Evolutionary conservation across 2,329 filamentous ascomycete genomes (phyloP).

Genomic region (Beauveria sp.): DNA sequence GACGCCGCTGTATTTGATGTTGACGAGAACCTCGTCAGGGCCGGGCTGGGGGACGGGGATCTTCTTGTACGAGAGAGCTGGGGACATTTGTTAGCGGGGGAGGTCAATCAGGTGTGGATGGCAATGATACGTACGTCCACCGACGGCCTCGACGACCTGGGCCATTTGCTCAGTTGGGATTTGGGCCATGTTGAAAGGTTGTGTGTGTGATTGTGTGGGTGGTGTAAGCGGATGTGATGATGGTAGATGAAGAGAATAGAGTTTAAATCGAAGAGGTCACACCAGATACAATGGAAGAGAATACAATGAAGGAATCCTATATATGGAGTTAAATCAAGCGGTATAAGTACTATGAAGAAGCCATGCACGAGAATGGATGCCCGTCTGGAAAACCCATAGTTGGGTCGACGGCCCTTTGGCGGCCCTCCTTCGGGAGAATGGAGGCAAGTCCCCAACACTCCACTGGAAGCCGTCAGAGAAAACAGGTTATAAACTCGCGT

Average conservation of each 20-base stretch:
- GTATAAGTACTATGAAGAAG: too few relatives aligned
- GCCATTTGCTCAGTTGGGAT: slow-evolving; percentile 86
- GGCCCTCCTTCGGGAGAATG: too few relatives aligned
- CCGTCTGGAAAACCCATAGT: too few relatives aligned
- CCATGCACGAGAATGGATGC: too few relatives aligned
- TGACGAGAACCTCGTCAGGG: slow-evolving; percentile 84
- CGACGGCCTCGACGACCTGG: slow-evolving; percentile 77
- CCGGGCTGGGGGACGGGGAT: slow-evolving; percentile 76
- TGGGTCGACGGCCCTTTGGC: too few relatives aligned
- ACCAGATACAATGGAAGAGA: too few relatives aligned
- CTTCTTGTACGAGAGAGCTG: slow-evolving; percentile 64
- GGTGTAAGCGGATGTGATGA: not conserved
- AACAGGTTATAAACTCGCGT: too few relatives aligned
- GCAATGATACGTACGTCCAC: slow-evolving; percentile 46
- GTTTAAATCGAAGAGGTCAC: too few relatives aligned
- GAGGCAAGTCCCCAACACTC: too few relatives aligned
- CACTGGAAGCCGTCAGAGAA: too few relatives aligned
- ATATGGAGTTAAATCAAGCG: too few relatives aligned
- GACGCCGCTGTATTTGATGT: slow-evolving; percentile 84
- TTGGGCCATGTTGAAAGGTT: slow-evolving; percentile 26
- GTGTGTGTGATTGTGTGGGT: slow-evolving; percentile 10
- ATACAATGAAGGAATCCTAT: too few relatives aligned
- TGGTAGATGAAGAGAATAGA: not conserved
- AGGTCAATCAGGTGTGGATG: slow-evolving; percentile 13
- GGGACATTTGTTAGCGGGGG: slow-evolving; percentile 4